phyloP scores from a whole-genome alignment of 495 filamentous ascomycete species.

The Penicillium malachiteum region DNA sequence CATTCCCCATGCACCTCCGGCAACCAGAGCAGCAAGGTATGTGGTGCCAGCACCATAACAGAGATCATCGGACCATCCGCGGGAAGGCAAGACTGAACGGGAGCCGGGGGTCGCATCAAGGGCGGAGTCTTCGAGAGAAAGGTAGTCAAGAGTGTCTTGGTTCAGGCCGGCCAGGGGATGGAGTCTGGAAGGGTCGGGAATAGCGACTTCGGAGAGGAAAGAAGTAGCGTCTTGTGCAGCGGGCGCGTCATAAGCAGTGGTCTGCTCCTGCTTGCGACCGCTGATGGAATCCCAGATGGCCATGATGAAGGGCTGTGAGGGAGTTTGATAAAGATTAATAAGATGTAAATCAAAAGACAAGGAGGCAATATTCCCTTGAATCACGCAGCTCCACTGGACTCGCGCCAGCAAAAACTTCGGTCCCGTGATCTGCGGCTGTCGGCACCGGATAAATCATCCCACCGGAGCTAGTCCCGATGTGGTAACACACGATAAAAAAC shows the following conservation, averaged over 20 bases:
- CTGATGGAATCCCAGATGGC: slow-evolving; percentile 86
- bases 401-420: slow-evolving; percentile 45
- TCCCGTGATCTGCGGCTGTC: slow-evolving; percentile 32
- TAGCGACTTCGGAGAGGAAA: slow-evolving; percentile 68
- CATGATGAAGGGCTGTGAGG: slow-evolving; percentile 47
- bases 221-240: slow-evolving; percentile 75
- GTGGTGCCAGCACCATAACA: slow-evolving; percentile 96
- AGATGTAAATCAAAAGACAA: slow-evolving; percentile 23
- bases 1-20: slow-evolving; percentile 89
- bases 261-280: slow-evolving; percentile 71
- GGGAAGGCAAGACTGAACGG: slow-evolving; percentile 82
- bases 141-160: slow-evolving; percentile 88
- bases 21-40: slow-evolving; percentile 79
- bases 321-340: slow-evolving; percentile 22
- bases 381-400: slow-evolving; percentile 29
- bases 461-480: slow-evolving; percentile 30
- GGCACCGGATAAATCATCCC: slow-evolving; percentile 21
- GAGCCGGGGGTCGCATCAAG: slow-evolving; percentile 86
- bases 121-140: slow-evolving; percentile 86
- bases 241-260: slow-evolving; percentile 63
- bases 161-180: slow-evolving; percentile 95
- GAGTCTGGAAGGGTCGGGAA: slow-evolving; percentile 79
- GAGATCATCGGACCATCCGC: slow-evolving; percentile 96
- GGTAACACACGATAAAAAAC: slow-evolving; percentile 26
- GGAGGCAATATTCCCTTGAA: slow-evolving; percentile 23